A percentile compares a stretch with the other conserved stretches of the same genome.
Evolutionary conservation across 2,329 filamentous ascomycete genomes (phyloP).

Genomic region (Fusarium sp.): DNA sequence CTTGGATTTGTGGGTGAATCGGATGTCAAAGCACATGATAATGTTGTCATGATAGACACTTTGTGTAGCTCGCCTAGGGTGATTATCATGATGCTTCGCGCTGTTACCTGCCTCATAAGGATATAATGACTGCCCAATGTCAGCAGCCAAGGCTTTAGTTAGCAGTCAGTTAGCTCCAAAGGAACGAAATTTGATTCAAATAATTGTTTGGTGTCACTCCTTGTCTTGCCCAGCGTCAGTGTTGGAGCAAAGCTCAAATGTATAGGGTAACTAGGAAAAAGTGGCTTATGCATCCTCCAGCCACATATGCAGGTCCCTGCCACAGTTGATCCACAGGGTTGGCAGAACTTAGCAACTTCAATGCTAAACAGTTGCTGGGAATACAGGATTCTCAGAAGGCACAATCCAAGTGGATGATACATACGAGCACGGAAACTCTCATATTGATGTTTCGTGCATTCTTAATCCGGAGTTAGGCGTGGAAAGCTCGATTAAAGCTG

Average conservation of each 20-base stretch:
- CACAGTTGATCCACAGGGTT: slow-evolving; percentile 44
- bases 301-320: slow-evolving; percentile 35
- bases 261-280: slow-evolving; percentile 10
- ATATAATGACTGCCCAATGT: background rate
- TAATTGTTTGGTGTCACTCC: background rate
- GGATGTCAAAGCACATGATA: slow-evolving; percentile 18
- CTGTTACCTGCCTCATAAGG: background rate
- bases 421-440: slow-evolving; percentile 1
- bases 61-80: background rate
- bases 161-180: background rate
- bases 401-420: slow-evolving; percentile 32
- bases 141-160: background rate
- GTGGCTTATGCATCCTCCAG: slow-evolving; percentile 32
- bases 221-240: background rate
- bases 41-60: slow-evolving; percentile 3
- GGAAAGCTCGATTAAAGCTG: slow-evolving; percentile 31
- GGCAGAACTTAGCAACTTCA: slow-evolving; percentile 48
- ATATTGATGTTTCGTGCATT: slow-evolving; percentile 12
- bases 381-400: slow-evolving; percentile 30
- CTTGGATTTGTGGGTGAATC: background rate
- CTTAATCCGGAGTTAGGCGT: slow-evolving; percentile 9
- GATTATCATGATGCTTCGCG: background rate
- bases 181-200: background rate
- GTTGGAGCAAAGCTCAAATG: background rate
- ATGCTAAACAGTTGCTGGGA: slow-evolving; percentile 22